Evolutionary conservation across 1,284 basidiomycete species (phyloP).

Genomic region (Ustilago trichophora): DNA sequence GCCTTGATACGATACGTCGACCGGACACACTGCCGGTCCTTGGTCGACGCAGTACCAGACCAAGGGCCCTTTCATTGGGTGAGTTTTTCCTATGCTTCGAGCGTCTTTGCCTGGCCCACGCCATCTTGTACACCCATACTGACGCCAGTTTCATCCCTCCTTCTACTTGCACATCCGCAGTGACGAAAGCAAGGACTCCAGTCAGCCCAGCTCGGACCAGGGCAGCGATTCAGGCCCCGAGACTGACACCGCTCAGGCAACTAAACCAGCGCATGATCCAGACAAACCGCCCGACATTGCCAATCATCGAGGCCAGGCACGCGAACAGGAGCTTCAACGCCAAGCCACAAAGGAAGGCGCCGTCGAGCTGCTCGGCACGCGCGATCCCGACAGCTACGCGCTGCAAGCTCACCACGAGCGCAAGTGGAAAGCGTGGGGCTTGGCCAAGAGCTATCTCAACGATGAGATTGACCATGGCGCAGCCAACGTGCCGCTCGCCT

Average conservation of each 20-base stretch:
- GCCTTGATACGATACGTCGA: not conserved
- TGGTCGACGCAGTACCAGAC: not conserved
- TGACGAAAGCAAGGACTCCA: slow-evolving; percentile 12
- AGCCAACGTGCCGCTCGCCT: slow-evolving; percentile 51
- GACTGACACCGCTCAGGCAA: not conserved
- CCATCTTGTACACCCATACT: not conserved
- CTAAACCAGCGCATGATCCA: slow-evolving; percentile 14
- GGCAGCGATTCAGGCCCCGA: not conserved
- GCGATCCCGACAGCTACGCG: slow-evolving; percentile 28
- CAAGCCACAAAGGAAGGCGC: slow-evolving; percentile 38
- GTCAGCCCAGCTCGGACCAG: slow-evolving; percentile 1
- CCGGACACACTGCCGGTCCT: not conserved
- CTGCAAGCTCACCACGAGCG: slow-evolving; percentile 16
- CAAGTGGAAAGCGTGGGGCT: slow-evolving; percentile 20
- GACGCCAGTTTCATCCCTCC: not conserved
- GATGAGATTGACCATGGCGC: slow-evolving; percentile 50
- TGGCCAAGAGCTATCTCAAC: slow-evolving; percentile 38
- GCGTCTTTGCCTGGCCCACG: too few relatives aligned
- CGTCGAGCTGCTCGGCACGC: slow-evolving; percentile 28
- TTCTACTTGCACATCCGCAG: not conserved
- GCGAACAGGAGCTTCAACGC: slow-evolving; percentile 26
- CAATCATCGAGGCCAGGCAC: slow-evolving; percentile 13
- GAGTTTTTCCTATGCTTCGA: too few relatives aligned
- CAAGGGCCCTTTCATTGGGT: slow-evolving; percentile 37
- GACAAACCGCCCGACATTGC: slow-evolving; percentile 22